Evolutionary conservation across 2,329 filamentous ascomycete species (phyloP), one percentile per base, ranked within the genome.

Genomic region (Fusarium duplospermum): DNA sequence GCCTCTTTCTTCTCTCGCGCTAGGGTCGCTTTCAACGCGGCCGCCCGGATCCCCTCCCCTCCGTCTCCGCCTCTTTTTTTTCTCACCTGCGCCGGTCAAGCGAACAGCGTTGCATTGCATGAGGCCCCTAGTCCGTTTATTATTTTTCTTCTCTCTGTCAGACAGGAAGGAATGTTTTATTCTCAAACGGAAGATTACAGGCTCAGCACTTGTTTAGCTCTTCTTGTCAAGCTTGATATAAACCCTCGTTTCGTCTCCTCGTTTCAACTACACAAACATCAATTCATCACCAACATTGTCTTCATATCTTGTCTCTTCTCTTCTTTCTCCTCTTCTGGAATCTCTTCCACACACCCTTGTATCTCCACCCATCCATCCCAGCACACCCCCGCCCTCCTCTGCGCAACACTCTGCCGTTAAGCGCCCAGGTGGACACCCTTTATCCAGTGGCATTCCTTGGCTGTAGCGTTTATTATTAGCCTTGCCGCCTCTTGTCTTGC

Each of bases 401-500:
- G 47, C 47, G 24, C 47, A 52, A 52, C 56, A 66, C 57, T 66
- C 67, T 65, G 73, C 69, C 70, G 69, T 73, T 78, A 78, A 78
- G 77, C 77, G 77, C 77, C 77, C 69, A 67, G 77, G 77, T 78
- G 77, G 77, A 74, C 73, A 67, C 69, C 22, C 64, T 62, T 59
- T 62, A 22, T 57, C 74, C 76, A 77, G 64, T 78, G 27, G 68
- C 62, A 67, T 47, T 50, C 71, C 73, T 66, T 70, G 71, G 66
- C 57, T 52, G 40, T 70, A 76, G 76, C 72, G 74, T 71, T 76
- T 78, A 78, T 78, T 76, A 77, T 78, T 78, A 78, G 76, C 67
- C 65, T 77, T 78, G 76, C 76, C 76, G 76, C 76, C 63, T 33
- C 69, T 42, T 36, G 50, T 64, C 67, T 67, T 67, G 27, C 10